A percentile compares a stretch with the other conserved stretches of the same genome.
Evolutionary conservation across 2,329 filamentous ascomycete species (phyloP).

Genomic region (Plenodomus biglobosus): DNA sequence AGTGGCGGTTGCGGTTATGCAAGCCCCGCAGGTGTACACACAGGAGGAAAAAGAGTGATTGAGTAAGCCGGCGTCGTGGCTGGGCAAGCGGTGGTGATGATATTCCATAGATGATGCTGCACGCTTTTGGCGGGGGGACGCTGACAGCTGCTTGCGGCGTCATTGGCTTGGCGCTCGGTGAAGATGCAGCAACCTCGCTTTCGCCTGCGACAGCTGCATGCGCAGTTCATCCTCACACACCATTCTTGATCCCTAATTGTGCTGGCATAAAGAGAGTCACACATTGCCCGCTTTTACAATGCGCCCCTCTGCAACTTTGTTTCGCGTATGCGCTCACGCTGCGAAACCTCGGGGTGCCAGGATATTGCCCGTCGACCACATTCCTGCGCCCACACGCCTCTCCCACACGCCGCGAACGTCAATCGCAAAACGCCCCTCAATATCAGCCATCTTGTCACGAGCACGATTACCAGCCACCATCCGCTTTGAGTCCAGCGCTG

Average conservation of each 20-base stretch:
- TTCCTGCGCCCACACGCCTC: constrained; percentile 30
- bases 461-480: constrained; percentile 10
- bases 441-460: constrained; percentile 15
- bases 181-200: neutral
- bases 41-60: neutral
- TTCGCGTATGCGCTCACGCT: constrained; percentile 26
- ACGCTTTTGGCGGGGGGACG: constrained; percentile 6
- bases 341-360: constrained; percentile 16
- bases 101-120: neutral
- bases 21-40: neutral
- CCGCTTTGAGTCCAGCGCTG: constrained; percentile 32
- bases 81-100: constrained; percentile 1
- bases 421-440: constrained; percentile 20
- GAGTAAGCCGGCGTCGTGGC: neutral
- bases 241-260: neutral
- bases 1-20: neutral
- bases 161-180: constrained; percentile 15
- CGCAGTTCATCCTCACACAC: neutral
- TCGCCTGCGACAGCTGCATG: neutral
- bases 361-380: constrained; percentile 18
- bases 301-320: constrained; percentile 25
- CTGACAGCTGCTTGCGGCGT: constrained; percentile 9
- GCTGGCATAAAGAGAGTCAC: neutral
- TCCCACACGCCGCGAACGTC: constrained; percentile 36
- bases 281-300: constrained; percentile 12